Conservation (phyloP, 208 protist species). For the Hexamita inflata region DNA sequence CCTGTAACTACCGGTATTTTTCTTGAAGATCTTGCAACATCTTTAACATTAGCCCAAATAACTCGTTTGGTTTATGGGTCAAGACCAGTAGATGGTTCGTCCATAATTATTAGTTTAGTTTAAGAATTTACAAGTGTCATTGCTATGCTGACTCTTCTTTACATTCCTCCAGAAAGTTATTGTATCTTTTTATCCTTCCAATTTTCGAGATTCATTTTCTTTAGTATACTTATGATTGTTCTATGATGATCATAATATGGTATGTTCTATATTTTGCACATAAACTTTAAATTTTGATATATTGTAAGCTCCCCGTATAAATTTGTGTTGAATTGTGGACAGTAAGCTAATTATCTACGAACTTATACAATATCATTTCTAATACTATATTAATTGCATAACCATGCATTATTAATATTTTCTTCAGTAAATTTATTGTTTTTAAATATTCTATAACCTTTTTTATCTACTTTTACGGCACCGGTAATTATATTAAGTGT, state of each 20-base stretch:
- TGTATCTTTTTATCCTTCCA: not conserved
- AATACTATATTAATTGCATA: not conserved
- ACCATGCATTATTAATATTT: not conserved
- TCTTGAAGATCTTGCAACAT: no score
- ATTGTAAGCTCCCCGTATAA: not conserved
- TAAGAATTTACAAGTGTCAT: constrained; percentile 56
- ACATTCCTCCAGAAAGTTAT: constrained; percentile 53
- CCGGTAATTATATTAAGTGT: not conserved
- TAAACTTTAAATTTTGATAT: not conserved
- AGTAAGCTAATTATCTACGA: not conserved
- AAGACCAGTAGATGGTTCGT: constrained; percentile 44
- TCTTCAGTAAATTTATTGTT: not conserved
- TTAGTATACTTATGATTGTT: not conserved
- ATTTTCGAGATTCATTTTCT: constrained; percentile 4
- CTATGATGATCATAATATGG: not conserved
- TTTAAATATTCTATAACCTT: not conserved
- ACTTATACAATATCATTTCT: constrained; percentile 3
- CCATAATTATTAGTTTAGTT: constrained; percentile 51
- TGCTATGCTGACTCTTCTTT: constrained; percentile 54
- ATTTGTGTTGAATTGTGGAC: constrained; percentile 14
- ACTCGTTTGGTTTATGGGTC: not conserved
- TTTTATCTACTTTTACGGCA: not conserved
- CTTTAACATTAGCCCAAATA: constrained; percentile 20
- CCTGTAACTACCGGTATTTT: no score
- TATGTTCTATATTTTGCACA: constrained; percentile 3